These are phyloP conservation scores for Lactarius pseudohatsudake DNA, from an alignment of 768 basidiomycete species.

Conservation along the genomic window DNA sequence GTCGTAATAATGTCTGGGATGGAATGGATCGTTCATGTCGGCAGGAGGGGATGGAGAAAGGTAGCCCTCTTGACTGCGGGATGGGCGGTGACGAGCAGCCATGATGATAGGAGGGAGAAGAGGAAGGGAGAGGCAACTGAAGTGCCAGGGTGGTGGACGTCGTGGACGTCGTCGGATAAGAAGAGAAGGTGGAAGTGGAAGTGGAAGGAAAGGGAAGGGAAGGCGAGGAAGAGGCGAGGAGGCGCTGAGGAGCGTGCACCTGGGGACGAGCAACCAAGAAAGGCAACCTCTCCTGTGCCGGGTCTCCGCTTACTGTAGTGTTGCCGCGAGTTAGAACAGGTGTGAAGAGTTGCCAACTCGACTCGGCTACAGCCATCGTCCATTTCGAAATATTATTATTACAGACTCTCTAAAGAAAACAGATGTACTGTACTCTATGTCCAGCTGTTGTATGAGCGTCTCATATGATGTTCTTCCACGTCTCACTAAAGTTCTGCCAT, in stretches of 20 bases:
- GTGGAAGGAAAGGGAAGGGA: too few species aligned
- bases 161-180: conserved; percentile 16
- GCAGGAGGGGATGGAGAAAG: conserved; percentile 58
- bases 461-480: too few species aligned
- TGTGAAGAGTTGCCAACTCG: too few species aligned
- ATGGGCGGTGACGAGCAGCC: conserved; percentile 59
- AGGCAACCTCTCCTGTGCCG: neutral
- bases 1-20: conserved; percentile 56
- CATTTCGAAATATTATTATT: neutral
- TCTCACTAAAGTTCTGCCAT: neutral
- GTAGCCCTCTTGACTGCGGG: conserved; percentile 58
- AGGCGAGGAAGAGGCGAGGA: conserved; percentile 2
- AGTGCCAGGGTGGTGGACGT: conserved; percentile 12
- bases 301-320: too few species aligned
- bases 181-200: neutral
- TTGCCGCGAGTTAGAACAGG: too few species aligned
- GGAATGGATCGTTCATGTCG: conserved; percentile 69
- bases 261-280: neutral
- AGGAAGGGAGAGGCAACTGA: neutral
- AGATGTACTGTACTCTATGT: too few species aligned
- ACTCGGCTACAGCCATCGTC: too few species aligned
- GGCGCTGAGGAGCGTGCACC: neutral
- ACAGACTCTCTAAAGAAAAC: too few species aligned
- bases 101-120: conserved; percentile 16
- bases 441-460: too few species aligned